Percentiles rank a stretch among this genome's conserved stretches.
Conservation (phyloP, 225 moss, liverwort and hornwort species). For the Physcomitrium patens region DNA sequence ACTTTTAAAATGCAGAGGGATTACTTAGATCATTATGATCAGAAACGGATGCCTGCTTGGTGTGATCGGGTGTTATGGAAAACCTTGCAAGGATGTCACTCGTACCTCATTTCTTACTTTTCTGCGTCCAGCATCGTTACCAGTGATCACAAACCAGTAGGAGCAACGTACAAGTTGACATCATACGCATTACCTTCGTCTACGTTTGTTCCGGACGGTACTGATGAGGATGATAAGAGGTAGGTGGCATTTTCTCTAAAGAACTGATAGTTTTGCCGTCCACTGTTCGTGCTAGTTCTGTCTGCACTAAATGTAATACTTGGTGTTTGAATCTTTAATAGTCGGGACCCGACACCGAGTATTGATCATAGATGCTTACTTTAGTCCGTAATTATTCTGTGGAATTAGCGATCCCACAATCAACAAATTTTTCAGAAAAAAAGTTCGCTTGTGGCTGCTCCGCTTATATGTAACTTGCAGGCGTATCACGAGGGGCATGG, state of each 20-base stretch:
- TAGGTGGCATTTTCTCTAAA: background rate
- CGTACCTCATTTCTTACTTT: conserved; percentile 50
- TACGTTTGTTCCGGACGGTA: conserved; percentile 29
- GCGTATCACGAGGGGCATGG: background rate
- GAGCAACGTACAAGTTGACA: conserved; percentile 58
- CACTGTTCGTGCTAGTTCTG: background rate
- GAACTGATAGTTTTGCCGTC: conserved; percentile 1
- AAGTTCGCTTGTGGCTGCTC: too few species aligned
- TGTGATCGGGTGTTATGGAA: conserved; percentile 77
- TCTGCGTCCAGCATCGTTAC: conserved; percentile 62
- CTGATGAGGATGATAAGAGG: conserved; percentile 66
- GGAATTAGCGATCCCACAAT: too few species aligned
- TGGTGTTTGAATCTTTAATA: background rate
- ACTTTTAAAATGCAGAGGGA: conserved; percentile 76
- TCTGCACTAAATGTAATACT: background rate
- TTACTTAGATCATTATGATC: conserved; percentile 41
- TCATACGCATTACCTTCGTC: conserved; percentile 63
- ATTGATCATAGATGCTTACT: background rate
- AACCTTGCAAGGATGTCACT: conserved; percentile 62
- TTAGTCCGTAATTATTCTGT: background rate
- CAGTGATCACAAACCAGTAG: conserved; percentile 84
- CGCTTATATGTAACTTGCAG: too few species aligned
- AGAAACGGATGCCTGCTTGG: conserved; percentile 81
- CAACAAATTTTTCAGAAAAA: too few species aligned
- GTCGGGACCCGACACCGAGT: background rate